Base-by-base conservation (phyloP, 805 yeast genomes). In the Sugiyamaella boreocaroliniensis region DNA sequence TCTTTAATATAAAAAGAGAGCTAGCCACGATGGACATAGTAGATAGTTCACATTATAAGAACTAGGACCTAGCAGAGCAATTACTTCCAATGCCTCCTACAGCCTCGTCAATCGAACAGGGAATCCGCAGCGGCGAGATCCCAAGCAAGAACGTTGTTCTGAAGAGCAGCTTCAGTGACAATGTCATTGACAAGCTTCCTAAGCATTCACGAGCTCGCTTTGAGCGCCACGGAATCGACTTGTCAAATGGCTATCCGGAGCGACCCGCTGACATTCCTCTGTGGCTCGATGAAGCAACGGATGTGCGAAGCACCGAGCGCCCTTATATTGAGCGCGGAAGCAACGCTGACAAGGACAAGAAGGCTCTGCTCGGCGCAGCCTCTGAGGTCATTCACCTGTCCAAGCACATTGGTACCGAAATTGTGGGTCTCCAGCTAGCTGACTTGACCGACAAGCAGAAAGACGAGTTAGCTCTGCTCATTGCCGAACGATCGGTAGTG, bases 401-500 rank as follows among this genome's bases (percentile, higher is more conserved):
- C 50, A 73, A 71, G 51, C 71, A 74, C 57, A 63, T 76, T 58
- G 81, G 81, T 48, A 77, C 80, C 14, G 80, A 76, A 55, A 68
- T 76, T 51, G 69, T 72, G 45, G 80, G 80, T 15, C 62, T 76
- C 43, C 77, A 76, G 60, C 62, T 76, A 41, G 62, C 65, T 4
- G 76, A 74, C 32, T 62, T 76, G 52, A 70, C 64, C 41, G 73
- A 75, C 51, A 54, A 68, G 58, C 80, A 76, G 60, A 68, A 63
- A 50, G 78, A 76, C 60, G 79, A 76, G 62, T 67, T 76, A 53
- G 80, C 79, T 6, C 63, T 75, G 12, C 61, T 76, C 45, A 65
- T 75, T 40, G 76, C 79, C 20, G 78, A 75, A 62, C 69, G 81
- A 58, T 73, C 71, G n/a, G 80, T 76, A 43, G 80, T 77, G 15